Base-by-base conservation (phyloP, 2,329 filamentous ascomycete species). In the Apiospora saccharicola region DNA sequence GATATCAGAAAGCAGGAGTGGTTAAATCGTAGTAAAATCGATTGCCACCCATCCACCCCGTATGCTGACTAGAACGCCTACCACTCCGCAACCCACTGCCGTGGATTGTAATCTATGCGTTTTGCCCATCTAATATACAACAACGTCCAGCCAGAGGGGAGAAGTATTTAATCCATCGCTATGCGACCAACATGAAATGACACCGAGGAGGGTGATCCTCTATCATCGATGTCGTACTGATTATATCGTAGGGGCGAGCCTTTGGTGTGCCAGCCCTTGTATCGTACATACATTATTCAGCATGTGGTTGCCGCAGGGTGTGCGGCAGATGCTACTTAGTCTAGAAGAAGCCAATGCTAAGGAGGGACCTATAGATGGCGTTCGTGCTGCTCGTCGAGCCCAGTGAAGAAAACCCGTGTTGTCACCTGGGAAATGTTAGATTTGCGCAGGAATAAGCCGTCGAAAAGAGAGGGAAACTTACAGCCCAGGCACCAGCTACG, bases 401-500 rank as follows among this genome's bases (percentile, higher is more conserved):
- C 72, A 37, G 68, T 26, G 37, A 73, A 69, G 57, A 72, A 26
- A 7, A 43, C 75, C n/a, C 76, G 74, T 70, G 74, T 77, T 46
- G 78, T 78, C n/a, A 81, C 71, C 80, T 81, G 51, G 2, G 61
- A 70, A 70, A 79, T 80, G 78, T 75, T 72, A 75, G 67, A 49
- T 8, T 70, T 16, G 19, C 49, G 44, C 44, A 10, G 69, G 19
- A 49, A 43, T 69, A 70, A 49, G 44, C 67, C 68, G 37, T 26
- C 44, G 34, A 8, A 67, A 61, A 49, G 10, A 24, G 8, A 68
- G 26, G 26, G 26, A 19, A 68, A 90, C 94, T 85, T 90, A 99
- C 96, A 80, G 95, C 92, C 96, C 97, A 99, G 73, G 86, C 89
- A 75, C 93, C 95, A 71, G 96, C 97, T 75, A 96, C 88, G 57